phyloP scores from a whole-genome alignment of 1,284 basidiomycete species.

The Afroboletus lepidellus region DNA sequence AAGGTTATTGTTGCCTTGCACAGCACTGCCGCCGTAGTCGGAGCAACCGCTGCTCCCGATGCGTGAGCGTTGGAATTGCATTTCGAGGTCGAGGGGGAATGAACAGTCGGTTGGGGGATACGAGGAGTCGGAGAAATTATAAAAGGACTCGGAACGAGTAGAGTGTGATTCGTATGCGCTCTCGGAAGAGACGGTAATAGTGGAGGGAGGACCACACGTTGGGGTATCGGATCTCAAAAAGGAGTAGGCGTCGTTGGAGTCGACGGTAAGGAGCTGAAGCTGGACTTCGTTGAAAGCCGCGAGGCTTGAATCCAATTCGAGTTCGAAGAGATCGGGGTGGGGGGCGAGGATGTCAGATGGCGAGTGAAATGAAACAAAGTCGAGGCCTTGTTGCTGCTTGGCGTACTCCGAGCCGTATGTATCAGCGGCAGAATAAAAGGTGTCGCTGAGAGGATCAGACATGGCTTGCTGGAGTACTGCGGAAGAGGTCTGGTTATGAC shows the following conservation, averaged over 20 bases:
- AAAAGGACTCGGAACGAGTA: constrained; percentile 64
- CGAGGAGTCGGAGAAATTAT: constrained; percentile 56
- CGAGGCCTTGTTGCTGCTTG: constrained; percentile 46
- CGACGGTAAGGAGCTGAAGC: constrained; percentile 60
- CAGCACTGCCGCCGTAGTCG: constrained; percentile 47
- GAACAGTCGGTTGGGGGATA: constrained; percentile 53
- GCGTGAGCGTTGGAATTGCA: constrained; percentile 65
- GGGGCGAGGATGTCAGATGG: constrained; percentile 67
- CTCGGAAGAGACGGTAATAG: constrained; percentile 75
- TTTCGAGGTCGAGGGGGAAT: constrained; percentile 61
- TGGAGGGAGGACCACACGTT: constrained; percentile 69
- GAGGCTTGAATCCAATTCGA: constrained; percentile 71
- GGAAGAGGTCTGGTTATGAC: constrained; percentile 20
- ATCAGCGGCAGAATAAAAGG: constrained; percentile 35
- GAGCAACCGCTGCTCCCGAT: constrained; percentile 49
- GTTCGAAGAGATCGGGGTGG: constrained; percentile 76
- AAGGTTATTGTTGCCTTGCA: constrained; percentile 40
- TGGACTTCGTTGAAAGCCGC: constrained; percentile 60
- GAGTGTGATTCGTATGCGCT: constrained; percentile 70
- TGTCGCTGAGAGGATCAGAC: constrained; percentile 33
- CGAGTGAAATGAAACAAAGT: constrained; percentile 67
- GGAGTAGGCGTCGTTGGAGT: constrained; percentile 61
- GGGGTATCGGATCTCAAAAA: constrained; percentile 61
- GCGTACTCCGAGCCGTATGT: constrained; percentile 38
- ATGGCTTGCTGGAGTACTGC: constrained; percentile 30